Evolutionary conservation across 1,284 basidiomycete genomes (phyloP).

Genomic region (Laetiporus sulphureus): DNA sequence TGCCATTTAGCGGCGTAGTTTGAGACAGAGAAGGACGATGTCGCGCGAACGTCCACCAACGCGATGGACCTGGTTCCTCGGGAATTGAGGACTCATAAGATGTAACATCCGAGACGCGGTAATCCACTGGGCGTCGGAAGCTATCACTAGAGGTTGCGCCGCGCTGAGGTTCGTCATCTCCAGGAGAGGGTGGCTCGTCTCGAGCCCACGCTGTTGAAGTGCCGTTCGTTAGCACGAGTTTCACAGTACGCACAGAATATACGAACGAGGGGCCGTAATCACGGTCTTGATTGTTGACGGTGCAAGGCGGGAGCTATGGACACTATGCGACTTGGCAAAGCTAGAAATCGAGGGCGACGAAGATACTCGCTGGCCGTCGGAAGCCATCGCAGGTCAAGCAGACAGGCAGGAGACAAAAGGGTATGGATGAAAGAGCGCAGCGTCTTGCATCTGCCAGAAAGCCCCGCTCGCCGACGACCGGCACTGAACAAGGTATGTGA

Average conservation of each 20-base stretch:
- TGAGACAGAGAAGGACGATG: constrained; percentile 16
- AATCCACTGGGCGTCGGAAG: constrained; percentile 26
- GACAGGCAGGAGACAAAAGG: constrained; percentile 3
- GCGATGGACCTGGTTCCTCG: constrained; percentile 36
- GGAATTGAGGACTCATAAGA: constrained; percentile 45
- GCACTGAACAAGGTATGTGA: no score
- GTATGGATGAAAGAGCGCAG: constrained; percentile 4
- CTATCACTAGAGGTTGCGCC: constrained; percentile 10
- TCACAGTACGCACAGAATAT: constrained; percentile 5
- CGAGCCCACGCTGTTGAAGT: constrained; percentile 63
- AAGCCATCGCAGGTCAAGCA: constrained; percentile 11
- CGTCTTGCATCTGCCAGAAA: constrained; percentile 6
- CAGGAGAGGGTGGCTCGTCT: constrained; percentile 74
- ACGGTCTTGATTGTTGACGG: constrained; percentile 43
- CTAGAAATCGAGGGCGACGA: constrained; percentile 32
- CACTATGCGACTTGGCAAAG: constrained; percentile 35
- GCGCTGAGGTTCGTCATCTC: constrained; percentile 31
- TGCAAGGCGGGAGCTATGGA: constrained; percentile 33
- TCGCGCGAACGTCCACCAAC: constrained; percentile 62
- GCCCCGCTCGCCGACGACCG: no score
- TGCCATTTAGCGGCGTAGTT: constrained; percentile 13
- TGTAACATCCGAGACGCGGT: constrained; percentile 41
- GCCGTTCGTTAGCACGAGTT: constrained; percentile 13
- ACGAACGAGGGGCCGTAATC: constrained; percentile 67
- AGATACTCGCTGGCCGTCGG: constrained; percentile 11